These are phyloP conservation scores for Hemisphaericaspora xylanilytica DNA, from an alignment of 1,139 yeast genomes.

Conservation along the genomic window DNA sequence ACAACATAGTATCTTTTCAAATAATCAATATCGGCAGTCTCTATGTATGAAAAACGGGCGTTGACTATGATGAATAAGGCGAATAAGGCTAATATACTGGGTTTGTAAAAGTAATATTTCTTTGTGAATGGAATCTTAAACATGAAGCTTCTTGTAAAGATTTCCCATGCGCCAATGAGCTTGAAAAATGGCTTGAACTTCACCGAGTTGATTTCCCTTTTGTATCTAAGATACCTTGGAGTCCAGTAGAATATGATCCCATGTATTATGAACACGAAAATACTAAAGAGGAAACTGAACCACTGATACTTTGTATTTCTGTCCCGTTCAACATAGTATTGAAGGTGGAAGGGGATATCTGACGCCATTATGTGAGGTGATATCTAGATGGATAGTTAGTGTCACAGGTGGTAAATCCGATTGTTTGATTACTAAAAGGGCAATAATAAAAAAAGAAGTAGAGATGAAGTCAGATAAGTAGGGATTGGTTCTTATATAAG, in stretches of 20 bases:
- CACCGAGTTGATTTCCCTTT: slow-evolving; percentile 14
- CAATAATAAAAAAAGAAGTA: no score
- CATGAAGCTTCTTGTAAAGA: slow-evolving; percentile 25
- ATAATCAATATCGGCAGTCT: slow-evolving; percentile 41
- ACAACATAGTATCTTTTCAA: slow-evolving; percentile 37
- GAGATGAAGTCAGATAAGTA: no score
- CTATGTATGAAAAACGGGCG: slow-evolving; percentile 23
- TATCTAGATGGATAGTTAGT: no score
- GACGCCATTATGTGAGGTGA: slow-evolving; percentile 1
- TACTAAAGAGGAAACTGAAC: slow-evolving; percentile 30
- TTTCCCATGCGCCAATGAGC: slow-evolving; percentile 27
- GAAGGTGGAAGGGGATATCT: slow-evolving; percentile 18
- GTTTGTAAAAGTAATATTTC: slow-evolving; percentile 34
- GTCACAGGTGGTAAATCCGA: no score
- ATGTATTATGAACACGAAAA: slow-evolving; percentile 29
- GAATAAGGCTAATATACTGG: slow-evolving; percentile 34
- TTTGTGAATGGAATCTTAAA: slow-evolving; percentile 20
- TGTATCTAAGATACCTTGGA: slow-evolving; percentile 25
- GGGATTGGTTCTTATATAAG: no score
- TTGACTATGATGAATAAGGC: slow-evolving; percentile 28
- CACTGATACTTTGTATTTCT: slow-evolving; percentile 39
- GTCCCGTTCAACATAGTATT: slow-evolving; percentile 33
- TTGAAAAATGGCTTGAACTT: slow-evolving; percentile 21
- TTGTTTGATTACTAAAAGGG: background rate
- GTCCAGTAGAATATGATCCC: slow-evolving; percentile 46